These are phyloP conservation scores for Trichopus zeylanicus DNA, from an alignment of 116 monocot genomes.

Conservation along the genomic window DNA sequence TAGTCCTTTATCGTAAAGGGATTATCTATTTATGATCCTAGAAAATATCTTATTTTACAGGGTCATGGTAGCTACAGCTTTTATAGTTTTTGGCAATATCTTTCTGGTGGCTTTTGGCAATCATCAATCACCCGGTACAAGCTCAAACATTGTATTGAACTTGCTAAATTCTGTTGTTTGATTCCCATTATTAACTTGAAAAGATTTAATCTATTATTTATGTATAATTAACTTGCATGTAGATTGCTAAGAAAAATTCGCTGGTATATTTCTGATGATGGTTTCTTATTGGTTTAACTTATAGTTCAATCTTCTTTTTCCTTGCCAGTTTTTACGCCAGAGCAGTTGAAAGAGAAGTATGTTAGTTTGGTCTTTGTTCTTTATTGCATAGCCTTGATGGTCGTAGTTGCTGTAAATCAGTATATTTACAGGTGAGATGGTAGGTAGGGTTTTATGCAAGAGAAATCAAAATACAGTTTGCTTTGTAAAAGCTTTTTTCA, in stretches of 20 bases:
- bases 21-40: background rate
- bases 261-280: no score
- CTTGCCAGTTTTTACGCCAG: slow-evolving; percentile 79
- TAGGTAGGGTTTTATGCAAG: background rate
- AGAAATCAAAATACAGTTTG: background rate
- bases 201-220: no score
- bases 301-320: background rate
- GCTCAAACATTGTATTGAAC: background rate
- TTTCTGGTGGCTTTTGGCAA: slow-evolving; percentile 97
- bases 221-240: no score
- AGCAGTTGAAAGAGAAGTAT: slow-evolving; percentile 75
- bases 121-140: slow-evolving; percentile 95
- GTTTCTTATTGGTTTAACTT: background rate
- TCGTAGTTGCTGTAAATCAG: slow-evolving; percentile 57
- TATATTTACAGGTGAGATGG: slow-evolving; percentile 73
- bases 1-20: background rate
- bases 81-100: slow-evolving; percentile 91
- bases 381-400: slow-evolving; percentile 65
- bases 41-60: slow-evolving; percentile 30
- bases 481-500: background rate
- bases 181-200: no score
- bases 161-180: background rate
- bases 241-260: no score
- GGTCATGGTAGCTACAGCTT: slow-evolving; percentile 77
- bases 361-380: slow-evolving; percentile 78